Evolutionary conservation across 441 rosid species (phyloP), one percentile per base, ranked within the genome.

Genomic region (Populus trichocarpa): DNA sequence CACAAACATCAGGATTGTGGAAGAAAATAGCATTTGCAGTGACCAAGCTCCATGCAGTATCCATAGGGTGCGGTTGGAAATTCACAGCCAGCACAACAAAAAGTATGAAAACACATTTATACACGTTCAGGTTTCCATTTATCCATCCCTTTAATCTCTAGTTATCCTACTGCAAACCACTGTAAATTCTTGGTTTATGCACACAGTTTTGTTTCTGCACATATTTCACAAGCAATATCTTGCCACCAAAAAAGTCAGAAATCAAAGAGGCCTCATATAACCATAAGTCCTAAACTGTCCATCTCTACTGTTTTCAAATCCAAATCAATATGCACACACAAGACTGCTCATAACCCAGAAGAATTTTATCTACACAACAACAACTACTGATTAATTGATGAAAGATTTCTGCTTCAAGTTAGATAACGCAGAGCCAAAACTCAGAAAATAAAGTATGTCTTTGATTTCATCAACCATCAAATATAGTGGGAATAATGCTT

Each of bases 21-120:
- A 67, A 18, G 26, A 76, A 16, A 23, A 78, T 22, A 72, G 67
- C 63, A 66, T 68, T 71, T 61, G 40, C 26, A 76, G 42, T 30
- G 16, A 72, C 59, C 40, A 50, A 70, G 63, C 61, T 18, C 22
- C 11, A 32, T 3, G 68, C 22, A 40, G 70, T 20, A 63, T 22
- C 13, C 57, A 23, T 6, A 12, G 2, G 22, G 6, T 42, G 65
- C 30, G 1, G 57, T 66, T 72, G 65, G 32, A 70, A 73, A 20
- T 53, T 22, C 38, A 2, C 38, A 20, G 73, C 25, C 33, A 32
- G 38, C 32, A 70, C 42, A 71, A 42, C 50, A 32, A 14, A 57
- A 69, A 40, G 65, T 14, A 28, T 70, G 16, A 74, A 67, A 65
- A 64, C 33, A n/a, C 20, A 42, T 40, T 46, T 8, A 70, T 53